Conservation (phyloP, 176 grass and related monocot species). For the Microstegium vimineum region DNA sequence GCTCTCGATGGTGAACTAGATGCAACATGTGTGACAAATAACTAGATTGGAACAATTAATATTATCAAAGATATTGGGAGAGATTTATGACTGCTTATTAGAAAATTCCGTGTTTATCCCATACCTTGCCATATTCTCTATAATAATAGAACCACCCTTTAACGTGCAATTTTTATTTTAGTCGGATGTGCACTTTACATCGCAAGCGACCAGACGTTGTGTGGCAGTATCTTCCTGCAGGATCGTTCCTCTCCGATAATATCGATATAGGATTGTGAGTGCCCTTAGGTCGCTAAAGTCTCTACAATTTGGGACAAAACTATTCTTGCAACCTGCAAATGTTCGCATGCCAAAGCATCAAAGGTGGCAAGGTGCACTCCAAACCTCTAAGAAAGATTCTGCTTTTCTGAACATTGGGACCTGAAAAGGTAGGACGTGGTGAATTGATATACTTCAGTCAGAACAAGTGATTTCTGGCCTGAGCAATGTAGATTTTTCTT, state of each 20-base stretch:
- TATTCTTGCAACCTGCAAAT: not conserved
- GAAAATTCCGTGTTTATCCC: not conserved
- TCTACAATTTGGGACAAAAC: not conserved
- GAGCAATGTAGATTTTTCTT: not conserved
- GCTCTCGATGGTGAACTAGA: not conserved
- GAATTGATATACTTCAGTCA: too few species aligned
- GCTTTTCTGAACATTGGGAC: not conserved
- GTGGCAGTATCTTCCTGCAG: not conserved
- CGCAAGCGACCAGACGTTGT: not conserved
- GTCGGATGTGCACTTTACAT: not conserved
- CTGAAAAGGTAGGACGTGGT: too few species aligned
- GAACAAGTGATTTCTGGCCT: not conserved
- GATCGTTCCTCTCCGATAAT: not conserved
- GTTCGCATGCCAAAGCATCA: not conserved
- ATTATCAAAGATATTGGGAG: constrained; percentile 26
- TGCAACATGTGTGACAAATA: not conserved
- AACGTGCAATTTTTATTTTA: not conserved
- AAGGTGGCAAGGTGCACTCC: not conserved
- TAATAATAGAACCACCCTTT: not conserved
- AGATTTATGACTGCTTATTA: not conserved
- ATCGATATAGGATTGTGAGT: not conserved
- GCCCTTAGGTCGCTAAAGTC: not conserved
- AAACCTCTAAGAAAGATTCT: not conserved
- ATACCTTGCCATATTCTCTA: not conserved
- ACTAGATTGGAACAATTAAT: constrained; percentile 24